These are phyloP conservation scores for Striga asiatica DNA, from an alignment of 257 asterid genomes.

Conservation along the genomic window DNA sequence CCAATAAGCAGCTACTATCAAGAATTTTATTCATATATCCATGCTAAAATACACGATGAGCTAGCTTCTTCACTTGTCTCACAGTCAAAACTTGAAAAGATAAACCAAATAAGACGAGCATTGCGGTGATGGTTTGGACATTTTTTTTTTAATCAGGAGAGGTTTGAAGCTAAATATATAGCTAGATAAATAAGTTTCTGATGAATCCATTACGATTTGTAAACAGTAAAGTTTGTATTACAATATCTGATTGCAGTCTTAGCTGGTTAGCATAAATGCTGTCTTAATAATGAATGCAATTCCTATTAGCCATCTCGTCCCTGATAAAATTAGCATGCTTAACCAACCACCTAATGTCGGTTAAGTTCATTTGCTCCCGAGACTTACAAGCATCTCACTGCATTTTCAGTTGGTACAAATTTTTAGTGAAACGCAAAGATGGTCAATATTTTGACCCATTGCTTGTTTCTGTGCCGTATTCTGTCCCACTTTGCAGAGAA, in stretches of 20 bases:
- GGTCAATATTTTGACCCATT: neutral
- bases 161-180: neutral
- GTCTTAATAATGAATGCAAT: neutral
- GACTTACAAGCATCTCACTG: neutral
- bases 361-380: neutral
- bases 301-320: neutral
- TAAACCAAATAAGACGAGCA: neutral
- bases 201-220: neutral
- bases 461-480: neutral
- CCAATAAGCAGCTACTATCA: neutral
- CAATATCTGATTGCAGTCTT: neutral
- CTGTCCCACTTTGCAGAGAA: neutral
- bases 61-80: neutral
- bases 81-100: neutral
- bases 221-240: neutral
- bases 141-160: neutral
- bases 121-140: neutral
- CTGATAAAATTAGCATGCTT: neutral
- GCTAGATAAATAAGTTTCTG: neutral
- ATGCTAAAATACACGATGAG: neutral
- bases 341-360: neutral
- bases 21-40: neutral
- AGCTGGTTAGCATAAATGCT: neutral
- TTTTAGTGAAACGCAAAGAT: neutral
- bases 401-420: neutral